A percentile compares a stretch with the other conserved stretches of the same genome.
phyloP scores from a whole-genome alignment of 2,329 filamentous ascomycete species.

The Ophiostoma sp. region DNA sequence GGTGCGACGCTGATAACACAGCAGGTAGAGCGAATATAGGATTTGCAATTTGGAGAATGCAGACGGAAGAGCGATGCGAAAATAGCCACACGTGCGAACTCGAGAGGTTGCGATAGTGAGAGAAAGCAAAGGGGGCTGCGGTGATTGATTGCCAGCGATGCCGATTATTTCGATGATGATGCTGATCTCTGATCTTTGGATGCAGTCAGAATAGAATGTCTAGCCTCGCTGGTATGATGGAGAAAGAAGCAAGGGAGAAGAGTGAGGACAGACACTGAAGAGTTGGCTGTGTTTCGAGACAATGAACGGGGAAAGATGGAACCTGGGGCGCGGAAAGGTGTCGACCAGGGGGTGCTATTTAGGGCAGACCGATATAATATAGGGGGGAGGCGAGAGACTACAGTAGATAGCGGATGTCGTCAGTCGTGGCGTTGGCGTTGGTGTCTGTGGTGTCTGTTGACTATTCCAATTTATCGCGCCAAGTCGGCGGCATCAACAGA shows the following conservation, averaged over 20 bases:
- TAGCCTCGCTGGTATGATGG: constrained; percentile 1
- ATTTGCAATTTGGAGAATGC: background rate
- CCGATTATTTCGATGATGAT: background rate
- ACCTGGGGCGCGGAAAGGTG: constrained; percentile 6
- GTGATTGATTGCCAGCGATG: background rate
- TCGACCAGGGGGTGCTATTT: constrained; percentile 8
- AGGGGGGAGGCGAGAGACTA: constrained; percentile 3
- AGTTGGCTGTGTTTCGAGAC: constrained; percentile 11
- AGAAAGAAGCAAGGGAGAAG: background rate
- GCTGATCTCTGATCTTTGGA: constrained; percentile 1
- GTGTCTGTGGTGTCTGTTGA: background rate
- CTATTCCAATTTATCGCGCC: background rate
- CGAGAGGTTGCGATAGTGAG: background rate
- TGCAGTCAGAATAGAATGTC: background rate
- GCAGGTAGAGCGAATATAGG: background rate
- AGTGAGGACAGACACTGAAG: background rate
- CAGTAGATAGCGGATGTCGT: background rate
- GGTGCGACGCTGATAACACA: constrained; percentile 5
- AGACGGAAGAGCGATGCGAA: background rate
- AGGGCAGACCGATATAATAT: background rate
- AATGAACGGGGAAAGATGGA: constrained; percentile 9
- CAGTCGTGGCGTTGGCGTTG: background rate
- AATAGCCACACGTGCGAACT: no score
- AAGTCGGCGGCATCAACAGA: constrained; percentile 1
- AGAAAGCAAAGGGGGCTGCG: background rate